Evolutionary conservation across 805 yeast genomes (phyloP), one percentile per base, ranked within the genome.

Genomic region (Yarrowia sp.): DNA sequence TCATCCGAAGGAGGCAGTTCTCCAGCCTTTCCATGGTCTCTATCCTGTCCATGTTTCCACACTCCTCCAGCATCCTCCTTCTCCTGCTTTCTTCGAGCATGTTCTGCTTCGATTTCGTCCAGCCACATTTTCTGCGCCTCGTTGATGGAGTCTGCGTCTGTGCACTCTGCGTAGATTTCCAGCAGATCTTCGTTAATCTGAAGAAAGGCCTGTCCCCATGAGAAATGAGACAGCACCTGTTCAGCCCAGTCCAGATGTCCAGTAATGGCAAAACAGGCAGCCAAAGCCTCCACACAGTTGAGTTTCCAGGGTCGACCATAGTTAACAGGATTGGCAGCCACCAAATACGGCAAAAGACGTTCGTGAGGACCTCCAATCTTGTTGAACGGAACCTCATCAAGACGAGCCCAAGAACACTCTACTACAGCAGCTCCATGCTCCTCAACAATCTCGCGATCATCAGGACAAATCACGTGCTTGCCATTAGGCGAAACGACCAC

Each of bases 341-440:
- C 92, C 54, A 95, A 78, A 71, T 93, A 95, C 0, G 99, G 99
- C 65, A 95, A 68, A 3, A 95, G 78, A 54, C 99, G 80, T 72
- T 93, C 97, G 71, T 90, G 81, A 67, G 84, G 85, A 4, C 98
- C 98, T 4, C 98, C 98, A 66, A 95, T 92, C 72, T 89, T 90
- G 67, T 82, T 79, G 76, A 95, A 95, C 4, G 99, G 99, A n/a
- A 95, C 85, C 74, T 95, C 99, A 65, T 92, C 96, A n/a, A 95
- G 75, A 64, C 98, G 80, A 0, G 99, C 99, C 99, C 99, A 95
- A 1, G 97, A 91, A 76, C 98, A 93, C 74, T 95, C 99, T 2
- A 95, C 98, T 9, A 95, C 99, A 0, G 99, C 97, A n/a, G 92
- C 95, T 38, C 99, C 99, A 43, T 79, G 73, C 30, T 80, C 80